These are phyloP conservation scores for Peniophora sp. DNA, from an alignment of 1,284 basidiomycete species.

Conservation along the genomic window DNA sequence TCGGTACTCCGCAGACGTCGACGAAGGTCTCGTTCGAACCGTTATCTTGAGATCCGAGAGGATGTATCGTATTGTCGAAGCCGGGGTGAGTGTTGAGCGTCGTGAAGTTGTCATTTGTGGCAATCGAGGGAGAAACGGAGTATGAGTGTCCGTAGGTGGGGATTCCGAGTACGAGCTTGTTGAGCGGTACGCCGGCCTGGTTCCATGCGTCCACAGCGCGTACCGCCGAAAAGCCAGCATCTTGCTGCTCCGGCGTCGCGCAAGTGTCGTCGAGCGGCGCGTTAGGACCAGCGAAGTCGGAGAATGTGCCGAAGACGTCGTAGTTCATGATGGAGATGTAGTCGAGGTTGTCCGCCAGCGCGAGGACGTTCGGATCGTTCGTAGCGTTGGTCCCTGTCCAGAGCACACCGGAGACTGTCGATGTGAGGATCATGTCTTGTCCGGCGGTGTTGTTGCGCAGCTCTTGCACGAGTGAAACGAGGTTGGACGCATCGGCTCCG, in stretches of 20 bases:
- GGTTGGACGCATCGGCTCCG: slow-evolving; percentile 60
- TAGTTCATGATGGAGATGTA: slow-evolving; percentile 88
- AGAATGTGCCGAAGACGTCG: slow-evolving; percentile 60
- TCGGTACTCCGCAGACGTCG: slow-evolving; percentile 46
- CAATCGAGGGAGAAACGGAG: slow-evolving; percentile 32
- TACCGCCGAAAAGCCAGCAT: slow-evolving; percentile 57
- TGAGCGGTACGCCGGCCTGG: slow-evolving; percentile 67
- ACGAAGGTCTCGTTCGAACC: slow-evolving; percentile 26
- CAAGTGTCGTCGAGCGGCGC: slow-evolving; percentile 78
- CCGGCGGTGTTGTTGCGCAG: slow-evolving; percentile 55
- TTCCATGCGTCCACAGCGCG: slow-evolving; percentile 72
- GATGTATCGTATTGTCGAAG: slow-evolving; percentile 36
- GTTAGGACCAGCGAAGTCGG: slow-evolving; percentile 58
- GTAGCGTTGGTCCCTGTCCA: slow-evolving; percentile 53
- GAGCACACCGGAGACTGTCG: slow-evolving; percentile 63
- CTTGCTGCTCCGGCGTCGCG: slow-evolving; percentile 46
- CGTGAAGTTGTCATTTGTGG: slow-evolving; percentile 24
- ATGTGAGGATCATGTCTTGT: slow-evolving; percentile 60
- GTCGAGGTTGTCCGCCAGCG: slow-evolving; percentile 67
- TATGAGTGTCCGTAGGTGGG: slow-evolving; percentile 70
- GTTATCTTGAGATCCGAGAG: slow-evolving; percentile 52
- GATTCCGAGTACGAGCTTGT: slow-evolving; percentile 76
- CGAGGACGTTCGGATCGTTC: slow-evolving; percentile 58
- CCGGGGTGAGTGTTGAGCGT: slow-evolving; percentile 38
- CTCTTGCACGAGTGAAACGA: slow-evolving; percentile 68